Conservation (phyloP, 192 early-diverging fungal species). For the Funneliformis mosseae region DNA sequence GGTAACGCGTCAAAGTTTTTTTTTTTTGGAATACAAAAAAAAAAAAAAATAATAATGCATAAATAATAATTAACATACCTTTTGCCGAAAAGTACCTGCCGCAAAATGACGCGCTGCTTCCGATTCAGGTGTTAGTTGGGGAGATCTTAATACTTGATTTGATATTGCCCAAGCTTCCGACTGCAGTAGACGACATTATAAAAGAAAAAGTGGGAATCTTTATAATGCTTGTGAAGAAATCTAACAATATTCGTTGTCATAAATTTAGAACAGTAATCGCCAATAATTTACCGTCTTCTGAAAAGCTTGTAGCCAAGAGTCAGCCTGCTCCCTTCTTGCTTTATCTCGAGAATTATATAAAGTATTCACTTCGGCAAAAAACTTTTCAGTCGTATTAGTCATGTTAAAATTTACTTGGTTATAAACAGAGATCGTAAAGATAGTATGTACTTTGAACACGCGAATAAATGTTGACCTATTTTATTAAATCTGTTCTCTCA, state of each 20-base stretch:
- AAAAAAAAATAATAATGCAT: background rate
- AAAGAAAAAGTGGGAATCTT: slow-evolving; percentile 19
- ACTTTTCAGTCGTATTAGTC: slow-evolving; percentile 16
- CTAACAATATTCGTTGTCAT: background rate
- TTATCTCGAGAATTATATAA: slow-evolving; percentile 46
- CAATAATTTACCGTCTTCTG: slow-evolving; percentile 75
- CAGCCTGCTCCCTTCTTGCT: slow-evolving; percentile 56
- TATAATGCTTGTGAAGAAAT: slow-evolving; percentile 5
- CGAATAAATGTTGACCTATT: background rate
- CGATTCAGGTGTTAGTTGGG: slow-evolving; percentile 38
- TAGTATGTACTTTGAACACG: background rate
- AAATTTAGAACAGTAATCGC: slow-evolving; percentile 5
- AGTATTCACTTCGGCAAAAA: slow-evolving; percentile 38
- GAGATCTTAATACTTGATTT: slow-evolving; percentile 68
- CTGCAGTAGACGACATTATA: slow-evolving; percentile 43
- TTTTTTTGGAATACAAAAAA: background rate
- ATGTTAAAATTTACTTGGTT: background rate
- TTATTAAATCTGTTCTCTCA: background rate
- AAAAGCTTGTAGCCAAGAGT: slow-evolving; percentile 78
- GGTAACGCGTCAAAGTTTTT: background rate
- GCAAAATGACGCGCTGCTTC: slow-evolving; percentile 73
- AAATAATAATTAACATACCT: slow-evolving; percentile 49
- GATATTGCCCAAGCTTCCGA: slow-evolving; percentile 78
- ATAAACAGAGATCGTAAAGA: background rate
- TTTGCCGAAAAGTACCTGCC: slow-evolving; percentile 88